Percentiles rank a stretch among this genome's conserved stretches.
Conservation (phyloP, 2,329 filamentous ascomycete genomes). For the Magnaporthiopsis incrustans region DNA sequence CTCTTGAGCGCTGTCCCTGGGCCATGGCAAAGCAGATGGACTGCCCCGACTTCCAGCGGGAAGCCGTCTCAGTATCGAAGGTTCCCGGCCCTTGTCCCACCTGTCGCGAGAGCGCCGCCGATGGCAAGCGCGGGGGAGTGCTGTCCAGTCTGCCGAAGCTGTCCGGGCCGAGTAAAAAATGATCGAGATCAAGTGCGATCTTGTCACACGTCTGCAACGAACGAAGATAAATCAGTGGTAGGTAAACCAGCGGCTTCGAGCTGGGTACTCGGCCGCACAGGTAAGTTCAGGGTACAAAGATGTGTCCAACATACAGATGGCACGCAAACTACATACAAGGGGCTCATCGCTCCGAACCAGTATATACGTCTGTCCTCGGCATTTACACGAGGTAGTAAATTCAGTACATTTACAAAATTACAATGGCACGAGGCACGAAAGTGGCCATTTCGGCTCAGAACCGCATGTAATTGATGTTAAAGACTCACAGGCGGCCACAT, state of each 20-base stretch:
- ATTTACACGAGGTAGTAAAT: background rate
- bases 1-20: conserved; percentile 6
- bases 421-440: background rate
- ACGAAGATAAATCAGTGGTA: background rate
- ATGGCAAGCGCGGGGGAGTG: background rate
- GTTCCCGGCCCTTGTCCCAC: background rate
- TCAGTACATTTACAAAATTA: too few relatives aligned
- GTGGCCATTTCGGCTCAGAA: too few relatives aligned
- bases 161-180: background rate
- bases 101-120: background rate
- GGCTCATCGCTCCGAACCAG: too few relatives aligned
- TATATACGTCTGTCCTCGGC: background rate
- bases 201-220: background rate
- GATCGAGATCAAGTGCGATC: background rate
- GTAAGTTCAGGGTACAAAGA: background rate
- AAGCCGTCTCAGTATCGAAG: background rate
- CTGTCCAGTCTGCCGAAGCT: background rate
- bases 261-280: too few relatives aligned
- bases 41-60: conserved; percentile 7
- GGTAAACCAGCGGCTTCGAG: background rate
- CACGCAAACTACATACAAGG: background rate
- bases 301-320: too few relatives aligned
- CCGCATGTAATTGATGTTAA: too few relatives aligned
- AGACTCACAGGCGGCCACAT: too few relatives aligned
- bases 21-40: conserved; percentile 7